phyloP scores from a whole-genome alignment of 164 flowering plant genomes.

The Buxus sempervirens region DNA sequence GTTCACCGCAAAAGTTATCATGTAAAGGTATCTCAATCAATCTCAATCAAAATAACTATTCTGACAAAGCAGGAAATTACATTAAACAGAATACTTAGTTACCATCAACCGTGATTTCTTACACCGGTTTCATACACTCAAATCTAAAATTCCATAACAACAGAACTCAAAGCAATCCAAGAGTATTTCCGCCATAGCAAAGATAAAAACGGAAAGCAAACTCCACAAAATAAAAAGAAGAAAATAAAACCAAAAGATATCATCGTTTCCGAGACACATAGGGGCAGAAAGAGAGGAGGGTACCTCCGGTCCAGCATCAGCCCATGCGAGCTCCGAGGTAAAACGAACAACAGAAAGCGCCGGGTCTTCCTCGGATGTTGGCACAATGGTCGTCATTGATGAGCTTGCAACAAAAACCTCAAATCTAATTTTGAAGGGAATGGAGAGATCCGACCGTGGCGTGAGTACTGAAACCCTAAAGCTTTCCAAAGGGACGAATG shows the following conservation, averaged over 20 bases:
- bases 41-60: too few relatives aligned
- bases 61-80: too few relatives aligned
- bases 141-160: not conserved
- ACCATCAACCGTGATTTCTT: too few relatives aligned
- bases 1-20: too few relatives aligned
- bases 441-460: too few relatives aligned
- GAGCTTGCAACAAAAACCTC: not conserved
- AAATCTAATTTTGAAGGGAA: conserved; percentile 14
- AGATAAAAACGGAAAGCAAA: too few relatives aligned
- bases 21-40: too few relatives aligned
- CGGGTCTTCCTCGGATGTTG: conserved; percentile 88
- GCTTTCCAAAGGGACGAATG: too few relatives aligned
- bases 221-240: not conserved
- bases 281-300: not conserved
- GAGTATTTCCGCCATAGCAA: too few relatives aligned
- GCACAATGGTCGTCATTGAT: conserved; percentile 75
- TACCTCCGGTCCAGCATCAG: conserved; percentile 99
- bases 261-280: not conserved
- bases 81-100: too few relatives aligned
- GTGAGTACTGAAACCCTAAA: conserved; percentile 19
- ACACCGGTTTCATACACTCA: too few relatives aligned
- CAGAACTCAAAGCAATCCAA: not conserved
- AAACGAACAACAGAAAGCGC: conserved; percentile 74
- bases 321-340: conserved; percentile 86
- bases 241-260: not conserved